Evolutionary conservation across 371 early-diverging fungal species (phyloP), one percentile per base, ranked within the genome.

Genomic region (Mucor piriformis): DNA sequence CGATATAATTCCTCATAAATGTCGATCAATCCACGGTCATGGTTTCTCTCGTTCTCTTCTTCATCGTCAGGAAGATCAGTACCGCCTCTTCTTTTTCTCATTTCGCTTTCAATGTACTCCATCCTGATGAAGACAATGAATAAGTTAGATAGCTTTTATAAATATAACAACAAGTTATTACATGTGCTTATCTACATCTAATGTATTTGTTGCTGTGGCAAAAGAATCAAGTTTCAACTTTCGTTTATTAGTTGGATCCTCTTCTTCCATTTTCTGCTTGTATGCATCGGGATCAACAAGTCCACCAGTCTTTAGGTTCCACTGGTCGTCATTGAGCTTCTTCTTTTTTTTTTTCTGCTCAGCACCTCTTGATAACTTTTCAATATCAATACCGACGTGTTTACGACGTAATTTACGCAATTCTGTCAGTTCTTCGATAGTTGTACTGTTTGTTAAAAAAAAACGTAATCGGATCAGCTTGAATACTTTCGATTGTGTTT

Each of bases 111-210:
- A 33, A 56, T 64, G 49, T 83, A 95, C 24, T 86, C 88, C 86
- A 92, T 88, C 94, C 88, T 87, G 56, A 25, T 13, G 13, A 6
- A 43, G 15, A 12, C 13, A 2, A 51, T 15, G 23, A 13, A 15
- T 61, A 8, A 38, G 15, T 23, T 12, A n/a, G 3, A 20, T 3
- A 13, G 11, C 7, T 6, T 2, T 6, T 18, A 46, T 21, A 24
- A 3, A 37, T 37, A 12, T 15, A 13, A 15, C 44, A 15, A 27
- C 10, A 29, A 20, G 1, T 20, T 15, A 50, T 62, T 77, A 80
- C 89, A 94, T 93, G 63, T 92, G 91, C 58, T 91, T 92, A 69
- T 93, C 89, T 8, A 90, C 92, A 66, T 94, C 94, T 56, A 95
- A 67, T 11, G 80, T 81, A 66, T 94, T 92, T 18, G 92, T 93